Percentiles rank a stretch among this genome's conserved stretches.
Conservation (phyloP, 805 yeast species). For the Yarrowia alimentaria region DNA sequence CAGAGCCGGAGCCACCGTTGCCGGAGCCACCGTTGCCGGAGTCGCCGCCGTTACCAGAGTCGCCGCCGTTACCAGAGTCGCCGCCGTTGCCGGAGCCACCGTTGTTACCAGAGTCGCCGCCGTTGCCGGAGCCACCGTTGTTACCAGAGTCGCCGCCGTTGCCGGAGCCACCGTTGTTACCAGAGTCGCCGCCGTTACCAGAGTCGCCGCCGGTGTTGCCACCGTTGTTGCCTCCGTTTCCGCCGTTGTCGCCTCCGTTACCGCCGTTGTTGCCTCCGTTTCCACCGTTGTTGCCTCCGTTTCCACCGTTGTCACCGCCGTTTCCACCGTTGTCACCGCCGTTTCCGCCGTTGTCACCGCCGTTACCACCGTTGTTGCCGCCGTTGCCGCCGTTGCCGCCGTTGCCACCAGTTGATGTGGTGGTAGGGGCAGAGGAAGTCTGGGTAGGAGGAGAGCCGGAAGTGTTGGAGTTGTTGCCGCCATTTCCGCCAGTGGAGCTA, state of each 20-base stretch:
- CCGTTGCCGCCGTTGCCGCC: constrained; percentile 1
- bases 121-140: neutral
- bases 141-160: neutral
- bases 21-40: neutral
- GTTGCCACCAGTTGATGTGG: neutral
- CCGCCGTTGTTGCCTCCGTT: neutral
- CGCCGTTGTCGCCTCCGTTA: neutral
- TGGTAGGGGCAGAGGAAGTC: neutral
- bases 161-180: neutral
- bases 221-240: neutral
- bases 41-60: neutral
- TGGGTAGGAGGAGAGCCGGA: neutral
- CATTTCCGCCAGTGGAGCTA: neutral
- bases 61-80: too few relatives aligned
- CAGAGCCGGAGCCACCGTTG: constrained; percentile 3
- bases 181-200: neutral
- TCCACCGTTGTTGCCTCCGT: constrained; percentile 7
- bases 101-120: neutral
- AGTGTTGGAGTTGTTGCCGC: neutral
- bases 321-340: neutral
- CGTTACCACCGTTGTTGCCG: constrained; percentile 1
- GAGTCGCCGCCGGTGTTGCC: neutral
- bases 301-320: neutral
- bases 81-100: neutral
- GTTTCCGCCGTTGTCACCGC: neutral